These are phyloP conservation scores for Miscanthus lutarioriparius DNA, from an alignment of 176 grass and related monocot species.

Conservation along the genomic window DNA sequence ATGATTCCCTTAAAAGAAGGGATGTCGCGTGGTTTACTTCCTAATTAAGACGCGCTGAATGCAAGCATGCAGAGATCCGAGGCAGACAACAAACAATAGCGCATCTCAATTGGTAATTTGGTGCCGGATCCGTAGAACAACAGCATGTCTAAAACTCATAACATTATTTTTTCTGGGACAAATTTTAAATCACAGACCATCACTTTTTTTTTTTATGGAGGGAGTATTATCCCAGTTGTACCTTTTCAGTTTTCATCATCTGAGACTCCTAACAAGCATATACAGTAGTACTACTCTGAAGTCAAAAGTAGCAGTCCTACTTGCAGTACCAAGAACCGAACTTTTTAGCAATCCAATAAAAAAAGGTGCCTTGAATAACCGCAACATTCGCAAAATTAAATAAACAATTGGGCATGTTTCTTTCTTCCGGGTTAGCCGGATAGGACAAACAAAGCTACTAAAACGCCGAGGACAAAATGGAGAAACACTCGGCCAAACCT, in stretches of 20 bases:
- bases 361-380: slow-evolving; percentile 3
- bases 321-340: slow-evolving; percentile 31
- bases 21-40: too few relatives aligned
- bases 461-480: background rate
- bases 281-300: background rate
- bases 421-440: slow-evolving; percentile 14
- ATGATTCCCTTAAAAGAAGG: too few relatives aligned
- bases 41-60: too few relatives aligned
- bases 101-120: too few relatives aligned
- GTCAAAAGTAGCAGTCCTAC: slow-evolving; percentile 33
- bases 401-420: background rate
- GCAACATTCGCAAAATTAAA: background rate
- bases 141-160: too few relatives aligned
- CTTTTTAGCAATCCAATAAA: slow-evolving; percentile 34
- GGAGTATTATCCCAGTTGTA: background rate
- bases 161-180: too few relatives aligned
- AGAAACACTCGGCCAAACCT: slow-evolving; percentile 12
- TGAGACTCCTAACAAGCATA: background rate
- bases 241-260: slow-evolving; percentile 4
- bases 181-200: too few relatives aligned
- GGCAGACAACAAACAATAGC: too few relatives aligned
- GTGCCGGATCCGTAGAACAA: too few relatives aligned
- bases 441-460: slow-evolving; percentile 21
- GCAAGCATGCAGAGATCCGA: too few relatives aligned
- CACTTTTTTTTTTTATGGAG: too few relatives aligned